Percentiles rank a stretch among this genome's conserved stretches.
These are phyloP conservation scores for Melanopsichium pennsylvanicum DNA, from an alignment of 1,284 basidiomycete species.

Conservation along the genomic window DNA sequence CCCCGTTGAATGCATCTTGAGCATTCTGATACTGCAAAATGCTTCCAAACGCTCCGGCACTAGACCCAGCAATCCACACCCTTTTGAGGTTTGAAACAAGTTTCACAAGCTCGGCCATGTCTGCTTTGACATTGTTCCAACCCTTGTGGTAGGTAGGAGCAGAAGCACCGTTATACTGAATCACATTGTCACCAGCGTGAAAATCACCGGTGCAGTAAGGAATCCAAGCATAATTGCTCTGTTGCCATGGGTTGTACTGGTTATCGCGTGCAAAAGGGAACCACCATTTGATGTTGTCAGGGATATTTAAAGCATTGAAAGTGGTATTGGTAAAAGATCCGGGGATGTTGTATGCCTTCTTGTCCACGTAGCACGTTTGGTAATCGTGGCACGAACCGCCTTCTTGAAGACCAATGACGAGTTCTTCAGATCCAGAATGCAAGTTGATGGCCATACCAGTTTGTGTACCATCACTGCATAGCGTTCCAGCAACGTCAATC, in stretches of 20 bases:
- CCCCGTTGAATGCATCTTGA: slow-evolving; percentile 10
- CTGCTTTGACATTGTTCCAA: slow-evolving; percentile 10
- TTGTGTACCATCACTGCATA: slow-evolving; percentile 17
- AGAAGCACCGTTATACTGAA: slow-evolving; percentile 9
- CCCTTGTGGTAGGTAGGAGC: slow-evolving; percentile 12
- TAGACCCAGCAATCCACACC: slow-evolving; percentile 15
- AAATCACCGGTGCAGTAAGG: slow-evolving; percentile 39
- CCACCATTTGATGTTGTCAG: slow-evolving; percentile 10
- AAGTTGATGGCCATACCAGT: slow-evolving; percentile 33
- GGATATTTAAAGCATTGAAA: slow-evolving; percentile 13
- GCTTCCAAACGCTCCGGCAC: slow-evolving; percentile 22
- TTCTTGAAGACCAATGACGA: slow-evolving; percentile 19
- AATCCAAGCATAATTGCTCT: slow-evolving; percentile 20
- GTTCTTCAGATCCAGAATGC: slow-evolving; percentile 12
- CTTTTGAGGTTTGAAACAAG: slow-evolving; percentile 8
- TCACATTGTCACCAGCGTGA: slow-evolving; percentile 24
- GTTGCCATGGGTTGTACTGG: slow-evolving; percentile 20
- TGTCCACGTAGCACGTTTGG: slow-evolving; percentile 17
- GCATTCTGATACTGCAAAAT: slow-evolving; percentile 33
- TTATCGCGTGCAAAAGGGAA: slow-evolving; percentile 25
- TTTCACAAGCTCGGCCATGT: slow-evolving; percentile 13
- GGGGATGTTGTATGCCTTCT: slow-evolving; percentile 21
- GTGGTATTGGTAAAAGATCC: slow-evolving; percentile 11
- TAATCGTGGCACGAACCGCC: slow-evolving; percentile 37
- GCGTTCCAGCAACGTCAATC: slow-evolving; percentile 27